Base-by-base conservation (phyloP, 257 asterid genomes). In the Nicotiana paniculata region DNA sequence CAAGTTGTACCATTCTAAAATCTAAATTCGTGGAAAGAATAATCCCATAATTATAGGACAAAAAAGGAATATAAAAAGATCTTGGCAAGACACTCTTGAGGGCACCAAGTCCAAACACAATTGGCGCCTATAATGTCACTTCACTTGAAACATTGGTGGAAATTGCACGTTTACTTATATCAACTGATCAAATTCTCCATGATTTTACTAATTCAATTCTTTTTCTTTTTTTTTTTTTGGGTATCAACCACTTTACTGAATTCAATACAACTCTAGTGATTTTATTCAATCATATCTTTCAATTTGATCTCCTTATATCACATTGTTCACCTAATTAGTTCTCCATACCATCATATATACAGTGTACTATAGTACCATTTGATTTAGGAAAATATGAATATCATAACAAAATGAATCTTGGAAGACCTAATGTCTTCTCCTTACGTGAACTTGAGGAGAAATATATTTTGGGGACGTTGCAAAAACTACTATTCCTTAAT, bases 161-260 rank as follows among this genome's bases (percentile, higher is more conserved):
- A 81, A 76, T 9, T 55, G 82, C 87, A 66, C 24, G 82, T 81
- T 43, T 75, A 65, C 76, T 77, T 81, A 72, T 55, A 32, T 77
- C 72, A 37, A 39, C 55, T 57, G 79, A 43, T 43, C 51, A 43
- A 77, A 76, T 70, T 77, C 57, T 74, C n/a, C 17, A 76, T 75
- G 48, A 66, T 74, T 75, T 51, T 80, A 43, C 51, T 43, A 43
- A 43, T 8, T 43, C 11, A 8, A 43, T 0, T 8, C 0, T 21
- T 21, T 21, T 21, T 21, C 24, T 21, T 21, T 21, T 0, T 21
- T 21, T 21, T 43, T 43, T 1, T 43, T 43, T 43, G 9, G 51
- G 51, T 43, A 43, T 8, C 11, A 43, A 43, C 10, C 61, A 83
- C 43, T 54, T 28, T 17, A 3, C 11, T 26, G 37, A 33, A 66